These are phyloP conservation scores for Alternaria longipes DNA, from an alignment of 2,329 filamentous ascomycete genomes.

Conservation along the genomic window DNA sequence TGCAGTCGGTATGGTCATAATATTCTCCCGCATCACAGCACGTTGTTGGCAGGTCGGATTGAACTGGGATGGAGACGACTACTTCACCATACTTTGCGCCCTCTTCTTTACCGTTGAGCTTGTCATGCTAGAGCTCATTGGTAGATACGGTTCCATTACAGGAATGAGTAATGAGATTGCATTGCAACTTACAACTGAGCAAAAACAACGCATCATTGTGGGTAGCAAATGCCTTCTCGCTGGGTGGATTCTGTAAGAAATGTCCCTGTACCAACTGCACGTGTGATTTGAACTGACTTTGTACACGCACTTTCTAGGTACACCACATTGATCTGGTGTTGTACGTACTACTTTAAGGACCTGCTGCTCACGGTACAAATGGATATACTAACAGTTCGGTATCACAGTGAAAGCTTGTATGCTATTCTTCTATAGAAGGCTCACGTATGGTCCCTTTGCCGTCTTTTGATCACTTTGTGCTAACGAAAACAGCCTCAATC, in stretches of 20 bases:
- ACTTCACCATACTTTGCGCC: constrained; percentile 14
- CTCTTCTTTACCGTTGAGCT: constrained; percentile 20
- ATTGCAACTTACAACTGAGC: constrained; percentile 11
- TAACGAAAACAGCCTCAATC: constrained; percentile 12
- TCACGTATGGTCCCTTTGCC: constrained; percentile 11
- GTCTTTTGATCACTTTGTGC: neutral
- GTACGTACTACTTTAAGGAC: constrained; percentile 9
- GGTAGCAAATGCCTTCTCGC: constrained; percentile 21
- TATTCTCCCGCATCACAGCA: constrained; percentile 11
- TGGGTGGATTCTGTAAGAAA: constrained; percentile 15
- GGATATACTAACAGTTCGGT: neutral
- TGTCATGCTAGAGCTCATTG: constrained; percentile 19
- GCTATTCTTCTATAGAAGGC: constrained; percentile 21
- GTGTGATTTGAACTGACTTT: too few species aligned
- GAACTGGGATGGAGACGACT: constrained; percentile 24
- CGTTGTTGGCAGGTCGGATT: constrained; percentile 13
- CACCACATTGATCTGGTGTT: constrained; percentile 21
- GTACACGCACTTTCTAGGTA: neutral
- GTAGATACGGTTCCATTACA: constrained; percentile 16
- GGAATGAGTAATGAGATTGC: constrained; percentile 18
- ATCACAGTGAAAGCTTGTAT: constrained; percentile 21
- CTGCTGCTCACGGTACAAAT: neutral
- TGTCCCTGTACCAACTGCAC: too few species aligned
- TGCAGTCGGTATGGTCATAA: constrained; percentile 17
- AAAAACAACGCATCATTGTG: constrained; percentile 11